These are phyloP conservation scores for Arxiozyma telluris DNA, from an alignment of 1,139 yeast species.

Conservation along the genomic window DNA sequence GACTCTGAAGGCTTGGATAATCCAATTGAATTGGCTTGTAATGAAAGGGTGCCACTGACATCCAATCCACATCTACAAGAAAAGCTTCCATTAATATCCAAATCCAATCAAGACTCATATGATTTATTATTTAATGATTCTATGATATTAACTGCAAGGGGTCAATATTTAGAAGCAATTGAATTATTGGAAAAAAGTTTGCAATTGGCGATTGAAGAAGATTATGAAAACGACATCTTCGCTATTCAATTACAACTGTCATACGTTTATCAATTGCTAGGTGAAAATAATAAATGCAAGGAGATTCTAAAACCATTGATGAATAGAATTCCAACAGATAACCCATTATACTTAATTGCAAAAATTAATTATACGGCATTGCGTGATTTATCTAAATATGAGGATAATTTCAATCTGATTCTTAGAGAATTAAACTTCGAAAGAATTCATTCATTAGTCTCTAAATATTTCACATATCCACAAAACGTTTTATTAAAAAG, in stretches of 20 bases:
- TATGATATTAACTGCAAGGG: slow-evolving; percentile 34
- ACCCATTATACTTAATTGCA: slow-evolving; percentile 28
- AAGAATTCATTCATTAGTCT: slow-evolving; percentile 15
- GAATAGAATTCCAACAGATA: slow-evolving; percentile 17
- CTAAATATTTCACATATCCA: slow-evolving; percentile 18
- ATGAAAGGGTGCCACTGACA: slow-evolving; percentile 26
- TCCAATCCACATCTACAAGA: slow-evolving; percentile 10
- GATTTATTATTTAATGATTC: slow-evolving; percentile 66
- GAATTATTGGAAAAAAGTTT: slow-evolving; percentile 45
- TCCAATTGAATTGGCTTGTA: slow-evolving; percentile 45
- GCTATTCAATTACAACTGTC: slow-evolving; percentile 54
- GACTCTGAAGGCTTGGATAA: slow-evolving; percentile 27
- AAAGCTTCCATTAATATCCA: slow-evolving; percentile 20
- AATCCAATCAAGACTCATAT: slow-evolving; percentile 34
- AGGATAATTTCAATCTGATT: slow-evolving; percentile 24
- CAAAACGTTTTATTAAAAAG: slow-evolving; percentile 21
- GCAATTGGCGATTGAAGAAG: slow-evolving; percentile 26
- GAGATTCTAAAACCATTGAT: slow-evolving; percentile 33
- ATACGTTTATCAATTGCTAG: slow-evolving; percentile 46
- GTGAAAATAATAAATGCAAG: slow-evolving; percentile 38
- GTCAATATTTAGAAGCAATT: slow-evolving; percentile 39
- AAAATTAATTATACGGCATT: slow-evolving; percentile 28
- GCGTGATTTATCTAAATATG: slow-evolving; percentile 18
- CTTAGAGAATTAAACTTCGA: slow-evolving; percentile 30
- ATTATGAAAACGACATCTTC: slow-evolving; percentile 32